Base-by-base conservation (phyloP, 23 red algal species). In the Cyanidiococcus yangmingshanensis region DNA sequence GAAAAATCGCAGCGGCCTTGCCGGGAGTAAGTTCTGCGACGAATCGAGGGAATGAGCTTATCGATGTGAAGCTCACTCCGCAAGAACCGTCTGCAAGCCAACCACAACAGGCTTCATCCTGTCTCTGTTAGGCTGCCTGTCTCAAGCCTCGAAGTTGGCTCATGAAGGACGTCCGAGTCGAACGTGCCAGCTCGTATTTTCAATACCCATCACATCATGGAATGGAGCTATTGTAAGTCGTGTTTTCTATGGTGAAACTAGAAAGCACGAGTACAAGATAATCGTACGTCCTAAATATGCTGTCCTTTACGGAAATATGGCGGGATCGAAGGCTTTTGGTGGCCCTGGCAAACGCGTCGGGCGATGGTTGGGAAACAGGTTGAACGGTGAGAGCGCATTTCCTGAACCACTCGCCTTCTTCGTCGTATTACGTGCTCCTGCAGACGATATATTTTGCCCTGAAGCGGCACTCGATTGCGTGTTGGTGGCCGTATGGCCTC, bases 1-100 rank as follows among this genome's bases (percentile, higher is more conserved):
- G 94, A 58, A 98, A 98, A 82, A 98, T 98, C 75, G 94, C 94
- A 0, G 87, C 94, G 1, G 94, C 88, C 16, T 82, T 98, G 17
- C 94, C 94, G 33, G 94, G 94, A 1, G 86, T 89, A 82, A 95
- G 88, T 40, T 77, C 85, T n/a, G 50, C 76, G 39, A 79, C 89
- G 74, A 84, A 77, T 35, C 79, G 85, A 33, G 86, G 89, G 36
- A 95, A 81, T 37, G 85, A 95, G 59, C 58, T 95, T 27, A 89
- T 95, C 41, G 90, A 95, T 67, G 90, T 95, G 25, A 89, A 80
- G 58, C 82, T 95, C 24, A 89, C 74, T 31, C 85, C 90, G 79
- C 37, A 38, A 16, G 59, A 38, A 25, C 37, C 77, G 25, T 31
- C 77, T 7, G 41, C 77, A 27, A 78, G 36, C 24, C 29, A 7